A percentile compares a stretch with the other conserved stretches of the same genome.
phyloP scores from a whole-genome alignment of 1,284 basidiomycete species.

The Sphagnurus paluster region DNA sequence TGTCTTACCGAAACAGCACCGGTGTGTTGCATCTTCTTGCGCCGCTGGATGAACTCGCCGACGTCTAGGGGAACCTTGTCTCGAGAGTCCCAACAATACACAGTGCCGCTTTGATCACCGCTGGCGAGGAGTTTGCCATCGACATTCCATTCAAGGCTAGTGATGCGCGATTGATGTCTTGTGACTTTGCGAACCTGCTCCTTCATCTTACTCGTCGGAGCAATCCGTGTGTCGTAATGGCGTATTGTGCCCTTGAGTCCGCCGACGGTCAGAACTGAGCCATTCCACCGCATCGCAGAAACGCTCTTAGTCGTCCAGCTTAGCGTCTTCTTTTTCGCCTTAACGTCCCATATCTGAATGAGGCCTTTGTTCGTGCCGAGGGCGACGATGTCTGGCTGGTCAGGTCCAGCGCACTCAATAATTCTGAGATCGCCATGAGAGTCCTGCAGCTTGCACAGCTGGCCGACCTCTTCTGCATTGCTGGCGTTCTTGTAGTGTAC shows the following conservation, averaged over 20 bases:
- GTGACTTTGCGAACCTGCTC: slow-evolving; percentile 50
- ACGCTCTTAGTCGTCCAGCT: slow-evolving; percentile 47
- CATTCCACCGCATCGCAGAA: slow-evolving; percentile 49
- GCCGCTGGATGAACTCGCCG: slow-evolving; percentile 51
- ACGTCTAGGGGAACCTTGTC: slow-evolving; percentile 50
- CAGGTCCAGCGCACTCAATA: slow-evolving; percentile 41
- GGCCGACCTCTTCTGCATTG: slow-evolving; percentile 43
- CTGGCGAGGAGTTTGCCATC: slow-evolving; percentile 51
- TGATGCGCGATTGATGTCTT: slow-evolving; percentile 50
- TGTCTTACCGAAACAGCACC: slow-evolving; percentile 55
- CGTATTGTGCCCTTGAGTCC: slow-evolving; percentile 49
- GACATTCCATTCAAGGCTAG: slow-evolving; percentile 48
- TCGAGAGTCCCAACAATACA: slow-evolving; percentile 54
- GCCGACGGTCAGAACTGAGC: slow-evolving; percentile 47
- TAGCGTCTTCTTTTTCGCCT: slow-evolving; percentile 42
- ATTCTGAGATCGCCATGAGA: slow-evolving; percentile 44
- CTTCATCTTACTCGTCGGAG: slow-evolving; percentile 46
- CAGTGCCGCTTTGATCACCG: slow-evolving; percentile 50
- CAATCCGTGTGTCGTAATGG: slow-evolving; percentile 52
- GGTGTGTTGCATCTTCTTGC: slow-evolving; percentile 58
- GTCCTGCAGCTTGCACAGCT: slow-evolving; percentile 51
- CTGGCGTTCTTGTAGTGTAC: slow-evolving; percentile 50
- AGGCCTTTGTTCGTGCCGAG: slow-evolving; percentile 47
- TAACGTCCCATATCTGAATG: slow-evolving; percentile 54
- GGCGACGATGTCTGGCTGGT: slow-evolving; percentile 42